Base-by-base conservation (phyloP, 108 stramenopile genomes). In the Fistulifera solaris region DNA sequence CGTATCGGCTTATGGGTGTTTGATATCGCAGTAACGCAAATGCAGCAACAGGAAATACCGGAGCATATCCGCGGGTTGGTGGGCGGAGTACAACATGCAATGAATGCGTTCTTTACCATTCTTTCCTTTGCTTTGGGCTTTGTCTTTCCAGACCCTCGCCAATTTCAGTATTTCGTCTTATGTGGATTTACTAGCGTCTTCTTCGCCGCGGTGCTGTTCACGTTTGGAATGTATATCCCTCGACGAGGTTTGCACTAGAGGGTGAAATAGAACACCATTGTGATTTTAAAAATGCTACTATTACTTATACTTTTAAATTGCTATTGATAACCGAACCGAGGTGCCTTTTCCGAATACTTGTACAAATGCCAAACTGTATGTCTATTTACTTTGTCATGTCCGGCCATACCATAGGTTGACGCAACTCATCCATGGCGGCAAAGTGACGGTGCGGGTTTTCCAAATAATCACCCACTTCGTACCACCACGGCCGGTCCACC, bases 381-480 rank as follows among this genome's bases (percentile, higher is more conserved):
- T 35, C 8, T 8, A 35, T 8, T 35, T 35, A 35, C 31, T 35
- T 35, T 8, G 3, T 35, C 31, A 35, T 35, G 31, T 35, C 31
- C 31, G 90, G 83, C 87, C 90, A 93, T 21, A 74, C 80, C 87
- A 93, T 88, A 28, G 68, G 55, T 17, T 35, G 52, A 57, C 87
- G 66, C 10, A 93, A 68, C 47, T 60, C 76, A 43, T 93, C 73
- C 86, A 93, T 88, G 55, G 70, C 59, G 31, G 70, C 62, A 56
- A 86, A 93, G 65, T 93, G 90, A 27, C 78, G 65, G 63, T 83
- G 80, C 0, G 92, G 92, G 57, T 87, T 78, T 59, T 93, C 92
- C 11, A 89, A 43, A 59, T 93, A 93, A 52, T 89, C 87, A 12
- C 81, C 92, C 19, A 87, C 80, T 61, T 93, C 84, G 41, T 81